Base-by-base conservation (phyloP, 345 rosid genomes). In the Eutrema yunnanense region DNA sequence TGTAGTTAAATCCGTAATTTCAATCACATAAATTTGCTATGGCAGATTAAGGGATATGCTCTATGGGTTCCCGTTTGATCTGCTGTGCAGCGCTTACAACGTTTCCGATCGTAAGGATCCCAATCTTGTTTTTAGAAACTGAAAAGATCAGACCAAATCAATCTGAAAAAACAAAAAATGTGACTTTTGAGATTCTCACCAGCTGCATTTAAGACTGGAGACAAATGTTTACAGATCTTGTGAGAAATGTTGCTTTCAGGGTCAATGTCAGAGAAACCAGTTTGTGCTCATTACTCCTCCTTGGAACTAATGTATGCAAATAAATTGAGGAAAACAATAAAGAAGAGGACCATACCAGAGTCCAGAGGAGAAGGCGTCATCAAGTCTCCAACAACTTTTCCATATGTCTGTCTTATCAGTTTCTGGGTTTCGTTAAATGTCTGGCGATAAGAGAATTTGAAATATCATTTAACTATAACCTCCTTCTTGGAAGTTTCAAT, bases 351-450 rank as follows among this genome's bases (percentile, higher is more conserved):
- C 11, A 32, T 12, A 94, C 89, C 0, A 88, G 92, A 2, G 98
- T 96, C 89, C 0, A 88, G 92, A 2, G 98, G 97, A 69, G 90
- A 82, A 44, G 96, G 85, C 0, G 97, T 91, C 98, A 94, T 94
- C 89, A 94, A 79, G 75, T 94, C 96, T 54, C 97, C 98, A 29
- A 91, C 87, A 50, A 89, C 90, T 84, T 86, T 91, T 13, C 97
- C 97, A 51, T 86, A 78, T 43, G 84, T 91, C 86, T 94, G 89
- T 58, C 68, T 84, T 4, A 94, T 82, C 69, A 89, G 76, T 75
- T 86, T 88, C 79, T 91, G 98, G 58, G 91, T 76, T 80, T 87
- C 82, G 40, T 91, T 94, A 66, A 94, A 94, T 8, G 89, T 75
- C 97, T 94, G 87, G 3, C 73, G 50, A 50, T n/a, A 7, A 48